Evolutionary conservation across 768 basidiomycete genomes (phyloP).

Genomic region (Trametes villosa): DNA sequence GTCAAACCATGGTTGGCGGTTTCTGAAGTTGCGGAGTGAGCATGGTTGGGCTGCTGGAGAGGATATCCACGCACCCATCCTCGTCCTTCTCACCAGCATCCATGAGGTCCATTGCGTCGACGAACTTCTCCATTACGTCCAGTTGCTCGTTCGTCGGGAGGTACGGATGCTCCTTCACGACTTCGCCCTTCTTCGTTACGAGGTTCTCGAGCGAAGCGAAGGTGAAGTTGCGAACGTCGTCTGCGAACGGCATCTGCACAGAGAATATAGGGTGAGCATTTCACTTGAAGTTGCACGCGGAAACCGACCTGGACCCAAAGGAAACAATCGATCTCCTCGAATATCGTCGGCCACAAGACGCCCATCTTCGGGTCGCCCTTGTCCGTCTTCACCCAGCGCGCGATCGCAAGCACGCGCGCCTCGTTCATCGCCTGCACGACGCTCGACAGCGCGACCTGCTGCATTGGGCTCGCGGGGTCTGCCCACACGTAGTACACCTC

Average conservation of each 20-base stretch:
- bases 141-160: constrained; percentile 80
- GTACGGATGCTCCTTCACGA: constrained; percentile 75
- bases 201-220: constrained; percentile 82
- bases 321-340: constrained; percentile 71
- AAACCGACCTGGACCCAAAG: constrained; percentile 77
- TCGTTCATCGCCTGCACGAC: constrained; percentile 80
- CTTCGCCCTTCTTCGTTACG: constrained; percentile 75
- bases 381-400: constrained; percentile 79
- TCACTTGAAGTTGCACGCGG: background rate
- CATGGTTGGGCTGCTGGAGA: background rate
- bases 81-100: constrained; percentile 76
- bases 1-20: constrained; percentile 75
- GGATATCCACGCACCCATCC: constrained; percentile 56
- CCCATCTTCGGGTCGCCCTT: constrained; percentile 86
- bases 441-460: constrained; percentile 87
- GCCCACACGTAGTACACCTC: constrained; percentile 89
- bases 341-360: constrained; percentile 63
- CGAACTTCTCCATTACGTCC: constrained; percentile 84
- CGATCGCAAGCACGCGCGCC: constrained; percentile 73
- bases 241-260: constrained; percentile 88
- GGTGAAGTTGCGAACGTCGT: constrained; percentile 86
- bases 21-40: constrained; percentile 42
- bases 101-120: constrained; percentile 89
- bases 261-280: background rate
- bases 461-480: constrained; percentile 61